Evolutionary conservation across 495 filamentous ascomycete species (phyloP).

Genomic region (Penicillium atrosanguineum): DNA sequence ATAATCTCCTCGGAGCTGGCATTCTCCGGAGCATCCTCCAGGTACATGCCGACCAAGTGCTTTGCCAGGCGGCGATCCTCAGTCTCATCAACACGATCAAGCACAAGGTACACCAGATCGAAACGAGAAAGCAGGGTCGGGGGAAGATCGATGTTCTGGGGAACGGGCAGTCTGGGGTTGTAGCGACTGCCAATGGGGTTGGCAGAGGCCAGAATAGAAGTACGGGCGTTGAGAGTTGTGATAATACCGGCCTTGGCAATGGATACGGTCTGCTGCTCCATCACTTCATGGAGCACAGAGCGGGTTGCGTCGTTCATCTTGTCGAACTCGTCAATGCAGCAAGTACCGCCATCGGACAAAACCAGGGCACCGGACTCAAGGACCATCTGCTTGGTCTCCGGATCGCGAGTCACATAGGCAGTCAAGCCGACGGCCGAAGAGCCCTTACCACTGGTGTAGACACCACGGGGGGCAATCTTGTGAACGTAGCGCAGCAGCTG

Average conservation of each 20-base stretch:
- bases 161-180: slow-evolving; percentile 91
- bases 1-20: slow-evolving; percentile 75
- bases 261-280: slow-evolving; percentile 99
- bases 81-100: slow-evolving; percentile 88
- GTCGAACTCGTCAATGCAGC: slow-evolving; percentile 99
- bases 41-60: slow-evolving; percentile 94
- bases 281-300: slow-evolving; percentile 97
- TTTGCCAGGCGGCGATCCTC: slow-evolving; percentile 84
- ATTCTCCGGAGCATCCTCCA: slow-evolving; percentile 88
- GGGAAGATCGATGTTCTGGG: slow-evolving; percentile 96
- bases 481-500: slow-evolving; percentile 92
- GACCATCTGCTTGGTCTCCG: slow-evolving; percentile 90
- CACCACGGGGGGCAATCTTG: slow-evolving; percentile 94
- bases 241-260: slow-evolving; percentile 99
- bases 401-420: slow-evolving; percentile 93
- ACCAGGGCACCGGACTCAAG: slow-evolving; percentile 96
- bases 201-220: slow-evolving; percentile 90
- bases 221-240: slow-evolving; percentile 93
- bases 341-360: slow-evolving; percentile 92
- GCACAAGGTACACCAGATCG: slow-evolving; percentile 92
- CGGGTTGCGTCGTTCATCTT: slow-evolving; percentile 98
- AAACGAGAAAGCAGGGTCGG: slow-evolving; percentile 94
- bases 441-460: slow-evolving; percentile 96
- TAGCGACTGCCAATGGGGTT: slow-evolving; percentile 98
- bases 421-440: slow-evolving; percentile 98